phyloP scores from a whole-genome alignment of 2,329 filamentous ascomycete species.

The Aspergillus sp. region DNA sequence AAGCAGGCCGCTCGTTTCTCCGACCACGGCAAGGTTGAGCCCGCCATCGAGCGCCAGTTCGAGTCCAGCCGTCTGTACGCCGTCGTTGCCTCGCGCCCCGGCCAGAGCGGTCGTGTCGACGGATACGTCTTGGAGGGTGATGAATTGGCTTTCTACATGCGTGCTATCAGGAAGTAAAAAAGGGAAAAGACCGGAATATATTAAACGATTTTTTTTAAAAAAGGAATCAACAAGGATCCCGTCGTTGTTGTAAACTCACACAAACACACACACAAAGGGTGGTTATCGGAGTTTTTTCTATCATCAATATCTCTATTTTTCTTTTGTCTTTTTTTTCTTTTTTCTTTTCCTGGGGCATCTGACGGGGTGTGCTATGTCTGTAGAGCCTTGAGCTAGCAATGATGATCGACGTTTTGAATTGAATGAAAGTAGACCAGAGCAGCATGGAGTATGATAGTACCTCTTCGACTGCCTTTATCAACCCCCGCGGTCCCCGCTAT shows the following conservation, averaged over 20 bases:
- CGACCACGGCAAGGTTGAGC: conserved; percentile 83
- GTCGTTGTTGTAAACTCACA: no score
- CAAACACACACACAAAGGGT: conserved; percentile 19
- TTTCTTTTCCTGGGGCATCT: conserved; percentile 25
- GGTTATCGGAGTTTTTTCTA: conserved; percentile 27
- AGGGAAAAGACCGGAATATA: no score
- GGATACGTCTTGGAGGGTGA: conserved; percentile 99
- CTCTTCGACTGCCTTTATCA: not conserved
- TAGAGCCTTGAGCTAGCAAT: conserved; percentile 33
- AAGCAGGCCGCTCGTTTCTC: conserved; percentile 88
- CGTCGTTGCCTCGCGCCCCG: conserved; percentile 83
- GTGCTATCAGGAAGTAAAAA: conserved; percentile 94
- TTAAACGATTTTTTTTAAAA: no score
- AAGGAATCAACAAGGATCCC: conserved; percentile 33
- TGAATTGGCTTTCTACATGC: conserved; percentile 99
- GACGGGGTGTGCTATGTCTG: conserved; percentile 30
- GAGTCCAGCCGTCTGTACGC: conserved; percentile 97
- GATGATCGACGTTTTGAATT: no score
- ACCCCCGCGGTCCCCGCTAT: not conserved
- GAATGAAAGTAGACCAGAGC: no score
- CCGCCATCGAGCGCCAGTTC: conserved; percentile 93
- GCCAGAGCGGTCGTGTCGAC: conserved; percentile 92
- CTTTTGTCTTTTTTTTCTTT: no score
- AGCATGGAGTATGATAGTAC: no score
- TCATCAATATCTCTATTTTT: no score